These are phyloP conservation scores for Lyophyllum semitale DNA, from an alignment of 768 basidiomycete species.

Conservation along the genomic window DNA sequence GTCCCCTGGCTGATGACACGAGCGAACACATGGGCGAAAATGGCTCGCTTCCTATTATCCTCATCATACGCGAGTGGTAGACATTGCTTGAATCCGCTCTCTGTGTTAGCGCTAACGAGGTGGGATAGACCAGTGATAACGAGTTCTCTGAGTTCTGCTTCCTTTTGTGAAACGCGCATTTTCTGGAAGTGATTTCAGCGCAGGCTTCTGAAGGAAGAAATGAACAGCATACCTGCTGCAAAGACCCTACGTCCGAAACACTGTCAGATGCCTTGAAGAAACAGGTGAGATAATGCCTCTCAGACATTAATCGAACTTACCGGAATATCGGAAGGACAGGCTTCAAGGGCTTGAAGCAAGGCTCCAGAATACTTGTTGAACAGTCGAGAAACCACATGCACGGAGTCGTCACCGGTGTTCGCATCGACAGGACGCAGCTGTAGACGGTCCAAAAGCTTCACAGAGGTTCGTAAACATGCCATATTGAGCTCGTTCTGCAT, in stretches of 20 bases:
- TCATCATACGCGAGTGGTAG: slow-evolving; percentile 75
- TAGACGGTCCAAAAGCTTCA: slow-evolving; percentile 75
- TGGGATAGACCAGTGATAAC: slow-evolving; percentile 82
- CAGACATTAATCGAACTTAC: slow-evolving; percentile 30
- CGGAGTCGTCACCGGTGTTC: slow-evolving; percentile 60
- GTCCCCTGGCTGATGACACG: slow-evolving; percentile 80
- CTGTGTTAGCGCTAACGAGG: slow-evolving; percentile 81
- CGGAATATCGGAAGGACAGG: slow-evolving; percentile 46
- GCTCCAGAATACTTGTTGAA: slow-evolving; percentile 78
- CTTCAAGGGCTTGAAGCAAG: slow-evolving; percentile 62
- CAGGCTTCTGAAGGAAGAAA: neutral
- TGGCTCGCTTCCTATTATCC: slow-evolving; percentile 68
- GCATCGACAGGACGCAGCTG: slow-evolving; percentile 61
- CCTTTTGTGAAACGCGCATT: slow-evolving; percentile 46
- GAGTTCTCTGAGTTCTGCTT: slow-evolving; percentile 69
- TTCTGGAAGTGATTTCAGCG: slow-evolving; percentile 37
- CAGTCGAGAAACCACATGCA: slow-evolving; percentile 71
- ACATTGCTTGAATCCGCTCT: slow-evolving; percentile 88
- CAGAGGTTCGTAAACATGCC: slow-evolving; percentile 70
- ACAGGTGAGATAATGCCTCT: slow-evolving; percentile 2
- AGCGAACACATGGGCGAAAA: slow-evolving; percentile 85
- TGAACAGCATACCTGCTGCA: slow-evolving; percentile 39
- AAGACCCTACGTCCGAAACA: slow-evolving; percentile 48
- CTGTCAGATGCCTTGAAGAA: slow-evolving; percentile 45
- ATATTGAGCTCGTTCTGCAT: slow-evolving; percentile 71